Conservation (phyloP, 805 yeast genomes). For the Ogataea thermomethanolica region DNA sequence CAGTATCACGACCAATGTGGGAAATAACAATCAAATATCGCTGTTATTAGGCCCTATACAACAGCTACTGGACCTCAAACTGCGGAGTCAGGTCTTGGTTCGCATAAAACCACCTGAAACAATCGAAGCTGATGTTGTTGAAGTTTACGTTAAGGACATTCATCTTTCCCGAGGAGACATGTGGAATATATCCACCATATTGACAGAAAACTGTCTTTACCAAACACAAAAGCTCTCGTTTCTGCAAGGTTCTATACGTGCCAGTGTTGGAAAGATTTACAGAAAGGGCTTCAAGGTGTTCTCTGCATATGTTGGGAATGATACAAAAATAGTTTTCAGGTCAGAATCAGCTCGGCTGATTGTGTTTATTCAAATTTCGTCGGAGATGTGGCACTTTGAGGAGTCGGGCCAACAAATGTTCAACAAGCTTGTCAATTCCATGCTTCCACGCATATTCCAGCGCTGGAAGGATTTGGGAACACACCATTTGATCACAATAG, state of each 20-base stretch:
- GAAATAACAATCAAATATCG: conserved; percentile 43
- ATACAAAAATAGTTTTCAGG: conserved; percentile 79
- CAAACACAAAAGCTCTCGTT: conserved; percentile 62
- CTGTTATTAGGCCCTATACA: conserved; percentile 59
- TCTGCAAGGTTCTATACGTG: conserved; percentile 56
- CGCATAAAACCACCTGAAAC: conserved; percentile 40
- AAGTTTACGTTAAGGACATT: conserved; percentile 75
- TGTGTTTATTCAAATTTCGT: conserved; percentile 81
- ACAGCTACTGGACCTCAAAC: conserved; percentile 56
- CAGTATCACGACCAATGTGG: conserved; percentile 9
- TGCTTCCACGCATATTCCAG: conserved; percentile 84
- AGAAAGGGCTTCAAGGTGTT: conserved; percentile 64
- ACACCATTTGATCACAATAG: conserved; percentile 88
- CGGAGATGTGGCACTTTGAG: conserved; percentile 98
- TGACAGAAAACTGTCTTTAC: conserved; percentile 64
- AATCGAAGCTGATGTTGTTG: conserved; percentile 79
- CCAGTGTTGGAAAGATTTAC: conserved; percentile 59
- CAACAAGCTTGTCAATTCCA: conserved; percentile 86
- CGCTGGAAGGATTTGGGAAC: conserved; percentile 85
- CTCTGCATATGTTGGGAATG: conserved; percentile 71
- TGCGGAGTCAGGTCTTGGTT: conserved; percentile 64
- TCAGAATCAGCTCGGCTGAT: conserved; percentile 87
- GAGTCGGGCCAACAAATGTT: conserved; percentile 94
- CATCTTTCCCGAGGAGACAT: conserved; percentile 85
- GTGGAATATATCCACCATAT: conserved; percentile 73